Evolutionary conservation across 2,329 filamentous ascomycete species (phyloP).

Genomic region (Penicillium sp.): DNA sequence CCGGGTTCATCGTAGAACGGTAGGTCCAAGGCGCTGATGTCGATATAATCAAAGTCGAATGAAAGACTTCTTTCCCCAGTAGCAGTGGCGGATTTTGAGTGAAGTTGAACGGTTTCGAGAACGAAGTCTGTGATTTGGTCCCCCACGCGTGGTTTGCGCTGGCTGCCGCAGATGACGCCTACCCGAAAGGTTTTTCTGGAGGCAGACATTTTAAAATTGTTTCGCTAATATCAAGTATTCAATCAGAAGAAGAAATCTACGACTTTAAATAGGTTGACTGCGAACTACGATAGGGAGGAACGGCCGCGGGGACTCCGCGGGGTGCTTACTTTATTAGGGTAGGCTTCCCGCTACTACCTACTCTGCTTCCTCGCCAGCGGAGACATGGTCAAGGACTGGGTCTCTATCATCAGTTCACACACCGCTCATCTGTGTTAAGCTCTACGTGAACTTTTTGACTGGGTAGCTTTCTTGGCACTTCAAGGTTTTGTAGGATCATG

Average conservation of each 20-base stretch:
- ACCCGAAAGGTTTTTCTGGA: neutral
- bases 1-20: neutral
- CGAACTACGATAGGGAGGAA: neutral
- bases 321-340: neutral
- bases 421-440: no score
- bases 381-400: no score
- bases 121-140: neutral
- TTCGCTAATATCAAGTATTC: neutral
- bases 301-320: neutral
- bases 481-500: no score
- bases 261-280: neutral
- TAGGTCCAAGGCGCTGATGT: neutral
- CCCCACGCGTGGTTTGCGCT: neutral
- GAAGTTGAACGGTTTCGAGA: neutral
- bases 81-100: neutral
- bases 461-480: no score
- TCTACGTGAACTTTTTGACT: no score
- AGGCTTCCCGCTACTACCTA: neutral
- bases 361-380: neutral
- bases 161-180: neutral
- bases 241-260: neutral
- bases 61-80: neutral
- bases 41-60: neutral
- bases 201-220: neutral
- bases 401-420: no score